phyloP scores from a whole-genome alignment of 2,329 filamentous ascomycete genomes.

The Fusarium paranaense region DNA sequence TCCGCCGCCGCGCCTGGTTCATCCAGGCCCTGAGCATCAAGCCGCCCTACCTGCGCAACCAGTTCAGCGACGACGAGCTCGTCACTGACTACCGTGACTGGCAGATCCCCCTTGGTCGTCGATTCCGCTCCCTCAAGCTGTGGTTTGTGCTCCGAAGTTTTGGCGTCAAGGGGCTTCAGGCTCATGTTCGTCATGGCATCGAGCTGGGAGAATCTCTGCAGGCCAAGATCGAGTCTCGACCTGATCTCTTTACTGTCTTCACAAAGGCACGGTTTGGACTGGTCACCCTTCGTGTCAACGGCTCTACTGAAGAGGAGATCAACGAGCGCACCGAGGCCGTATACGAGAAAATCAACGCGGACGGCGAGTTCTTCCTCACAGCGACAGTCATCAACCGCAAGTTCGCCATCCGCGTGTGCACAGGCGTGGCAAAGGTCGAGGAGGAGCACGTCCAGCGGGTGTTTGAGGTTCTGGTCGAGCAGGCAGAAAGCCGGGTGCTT shows the following conservation, averaged over 20 bases:
- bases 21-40: slow-evolving; percentile 82
- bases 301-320: slow-evolving; percentile 60
- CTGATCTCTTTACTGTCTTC: slow-evolving; percentile 81
- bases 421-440: slow-evolving; percentile 72
- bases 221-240: slow-evolving; percentile 64
- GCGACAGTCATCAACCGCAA: slow-evolving; percentile 77
- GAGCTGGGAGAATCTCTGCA: slow-evolving; percentile 78
- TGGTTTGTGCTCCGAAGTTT: slow-evolving; percentile 94
- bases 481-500: slow-evolving; percentile 59
- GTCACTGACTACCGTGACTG: slow-evolving; percentile 97
- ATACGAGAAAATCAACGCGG: slow-evolving; percentile 78
- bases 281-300: slow-evolving; percentile 76
- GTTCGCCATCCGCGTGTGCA: slow-evolving; percentile 85
- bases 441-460: slow-evolving; percentile 80
- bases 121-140: slow-evolving; percentile 90
- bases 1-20: slow-evolving; percentile 80
- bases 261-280: slow-evolving; percentile 82
- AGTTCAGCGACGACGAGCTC: slow-evolving; percentile 81
- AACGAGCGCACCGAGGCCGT: slow-evolving; percentile 79
- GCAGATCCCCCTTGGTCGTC: slow-evolving; percentile 91
- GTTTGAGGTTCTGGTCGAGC: slow-evolving; percentile 78
- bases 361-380: slow-evolving; percentile 86
- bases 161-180: slow-evolving; percentile 80
- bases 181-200: slow-evolving; percentile 78
- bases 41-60: slow-evolving; percentile 84